Percentiles rank a stretch among this genome's conserved stretches.
Conservation (phyloP, 2,329 filamentous ascomycete genomes). For the Ceratocystis eucalypticola region DNA sequence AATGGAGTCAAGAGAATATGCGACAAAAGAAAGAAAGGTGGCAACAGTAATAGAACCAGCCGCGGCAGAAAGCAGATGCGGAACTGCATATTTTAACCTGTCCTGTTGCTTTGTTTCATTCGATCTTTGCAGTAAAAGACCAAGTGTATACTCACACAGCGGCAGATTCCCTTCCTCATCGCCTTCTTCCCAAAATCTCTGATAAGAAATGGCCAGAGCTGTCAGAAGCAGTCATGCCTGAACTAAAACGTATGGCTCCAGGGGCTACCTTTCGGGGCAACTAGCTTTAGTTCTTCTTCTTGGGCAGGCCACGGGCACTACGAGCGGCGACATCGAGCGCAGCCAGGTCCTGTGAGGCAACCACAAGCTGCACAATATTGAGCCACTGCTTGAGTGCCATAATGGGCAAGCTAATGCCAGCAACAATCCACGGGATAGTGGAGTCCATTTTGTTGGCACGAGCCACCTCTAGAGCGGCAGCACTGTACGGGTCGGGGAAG, state of each 20-base stretch:
- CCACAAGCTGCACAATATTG: constrained; percentile 86
- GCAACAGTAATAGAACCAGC: not conserved
- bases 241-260: not conserved
- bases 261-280: too few relatives aligned
- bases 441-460: constrained; percentile 87
- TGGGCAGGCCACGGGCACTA: constrained; percentile 38
- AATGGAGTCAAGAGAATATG: not conserved
- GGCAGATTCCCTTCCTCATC: not conserved
- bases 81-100: not conserved
- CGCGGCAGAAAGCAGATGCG: not conserved
- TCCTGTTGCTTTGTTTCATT: not conserved
- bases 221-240: not conserved
- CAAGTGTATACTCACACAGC: not conserved
- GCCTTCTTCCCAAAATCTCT: not conserved
- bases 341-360: constrained; percentile 81
- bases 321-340: constrained; percentile 71
- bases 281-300: constrained; percentile 27
- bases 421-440: constrained; percentile 54
- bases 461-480: constrained; percentile 81
- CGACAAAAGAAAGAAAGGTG: not conserved
- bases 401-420: constrained; percentile 65
- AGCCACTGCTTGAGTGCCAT: constrained; percentile 89
- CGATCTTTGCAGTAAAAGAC: not conserved
- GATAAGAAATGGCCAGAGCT: not conserved
- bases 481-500: constrained; percentile 82